Conservation (phyloP, 768 basidiomycete species). For the Russula ochroleuca region DNA sequence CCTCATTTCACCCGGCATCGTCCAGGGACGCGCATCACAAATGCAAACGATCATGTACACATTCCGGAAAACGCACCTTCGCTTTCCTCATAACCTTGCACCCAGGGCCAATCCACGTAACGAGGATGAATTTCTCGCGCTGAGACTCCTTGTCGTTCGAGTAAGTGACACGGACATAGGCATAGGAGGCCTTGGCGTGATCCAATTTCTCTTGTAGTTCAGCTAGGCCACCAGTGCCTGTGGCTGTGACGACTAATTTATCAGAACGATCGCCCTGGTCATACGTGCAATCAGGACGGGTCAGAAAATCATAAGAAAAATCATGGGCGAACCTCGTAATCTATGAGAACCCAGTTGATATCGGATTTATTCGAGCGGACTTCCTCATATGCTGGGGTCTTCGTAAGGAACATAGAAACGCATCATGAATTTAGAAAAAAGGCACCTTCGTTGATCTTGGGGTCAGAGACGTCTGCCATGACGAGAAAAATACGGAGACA, state of each 20-base stretch:
- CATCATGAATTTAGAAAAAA: background rate
- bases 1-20: background rate
- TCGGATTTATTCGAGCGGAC: conserved; percentile 82
- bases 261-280: conserved; percentile 70
- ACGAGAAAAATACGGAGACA: background rate
- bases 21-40: background rate
- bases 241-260: conserved; percentile 70
- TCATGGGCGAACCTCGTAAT: conserved; percentile 63
- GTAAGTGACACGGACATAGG: conserved; percentile 79
- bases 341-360: conserved; percentile 85
- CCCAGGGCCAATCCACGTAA: conserved; percentile 76
- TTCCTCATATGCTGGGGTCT: conserved; percentile 70
- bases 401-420: background rate
- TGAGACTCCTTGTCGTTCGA: conserved; percentile 81
- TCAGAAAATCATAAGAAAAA: background rate
- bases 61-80: conserved; percentile 52
- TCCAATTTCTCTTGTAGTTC: conserved; percentile 72
- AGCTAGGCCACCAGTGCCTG: conserved; percentile 72
- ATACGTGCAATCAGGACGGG: background rate
- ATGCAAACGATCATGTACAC: conserved; percentile 25
- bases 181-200: conserved; percentile 75
- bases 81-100: conserved; percentile 92
- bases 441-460: conserved; percentile 27
- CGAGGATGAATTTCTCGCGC: conserved; percentile 85
- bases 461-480: conserved; percentile 29